Percentiles rank a stretch among this genome's conserved stretches.
phyloP scores from a whole-genome alignment of 345 rosid species.

The Ceriops decandra region DNA sequence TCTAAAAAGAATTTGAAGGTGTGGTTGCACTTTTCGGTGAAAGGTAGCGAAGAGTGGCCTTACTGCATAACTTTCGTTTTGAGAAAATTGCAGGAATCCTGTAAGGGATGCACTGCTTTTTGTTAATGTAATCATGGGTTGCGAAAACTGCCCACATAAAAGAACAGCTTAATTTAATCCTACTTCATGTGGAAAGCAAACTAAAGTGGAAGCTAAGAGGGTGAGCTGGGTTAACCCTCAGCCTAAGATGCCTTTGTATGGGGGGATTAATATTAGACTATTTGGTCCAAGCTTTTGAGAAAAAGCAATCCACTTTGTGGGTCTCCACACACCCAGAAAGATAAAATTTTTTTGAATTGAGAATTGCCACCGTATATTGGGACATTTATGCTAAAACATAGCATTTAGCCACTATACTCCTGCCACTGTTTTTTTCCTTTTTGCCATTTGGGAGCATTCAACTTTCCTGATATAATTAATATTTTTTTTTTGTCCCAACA shows the following conservation, averaged over 20 bases:
- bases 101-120: slow-evolving; percentile 48
- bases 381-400: too few species aligned
- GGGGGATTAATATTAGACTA: background rate
- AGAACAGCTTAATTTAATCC: slow-evolving; percentile 26
- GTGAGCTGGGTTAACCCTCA: slow-evolving; percentile 29
- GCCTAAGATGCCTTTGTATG: slow-evolving; percentile 9
- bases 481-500: too few species aligned
- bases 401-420: too few species aligned
- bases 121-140: slow-evolving; percentile 47
- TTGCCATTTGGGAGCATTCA: too few species aligned
- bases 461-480: too few species aligned
- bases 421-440: too few species aligned
- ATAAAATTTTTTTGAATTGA: too few species aligned
- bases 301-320: background rate
- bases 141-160: slow-evolving; percentile 30
- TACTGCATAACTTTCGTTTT: slow-evolving; percentile 23
- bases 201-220: slow-evolving; percentile 22
- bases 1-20: slow-evolving; percentile 35
- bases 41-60: slow-evolving; percentile 27
- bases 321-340: background rate
- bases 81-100: slow-evolving; percentile 47
- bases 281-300: background rate
- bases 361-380: too few species aligned
- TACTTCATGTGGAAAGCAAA: slow-evolving; percentile 32
- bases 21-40: slow-evolving; percentile 62